Percentiles rank a stretch among this genome's conserved stretches.
phyloP scores from a whole-genome alignment of 768 basidiomycete species.

The Termitomyces sp. region DNA sequence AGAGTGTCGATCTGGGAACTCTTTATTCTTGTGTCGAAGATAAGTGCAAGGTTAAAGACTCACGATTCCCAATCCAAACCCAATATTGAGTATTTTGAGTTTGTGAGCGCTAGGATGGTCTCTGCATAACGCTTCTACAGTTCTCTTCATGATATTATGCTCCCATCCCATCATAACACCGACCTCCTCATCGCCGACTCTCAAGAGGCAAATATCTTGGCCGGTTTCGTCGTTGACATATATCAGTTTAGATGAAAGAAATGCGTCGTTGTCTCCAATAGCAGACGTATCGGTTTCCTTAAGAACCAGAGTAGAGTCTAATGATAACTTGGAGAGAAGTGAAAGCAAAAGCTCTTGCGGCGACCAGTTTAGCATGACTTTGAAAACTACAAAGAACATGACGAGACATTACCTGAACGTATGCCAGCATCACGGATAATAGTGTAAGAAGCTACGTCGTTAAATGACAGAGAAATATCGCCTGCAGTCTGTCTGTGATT shows the following conservation, averaged over 20 bases:
- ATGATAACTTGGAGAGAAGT: constrained; percentile 42
- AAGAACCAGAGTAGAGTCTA: constrained; percentile 32
- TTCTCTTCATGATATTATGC: constrained; percentile 75
- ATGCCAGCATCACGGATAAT: constrained; percentile 90
- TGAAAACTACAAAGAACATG: constrained; percentile 1
- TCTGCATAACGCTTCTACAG: constrained; percentile 58
- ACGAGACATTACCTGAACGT: constrained; percentile 58
- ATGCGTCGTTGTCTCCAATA: constrained; percentile 57
- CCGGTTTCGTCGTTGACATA: constrained; percentile 67
- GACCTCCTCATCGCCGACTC: constrained; percentile 66
- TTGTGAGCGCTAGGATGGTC: constrained; percentile 42
- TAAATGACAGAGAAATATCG: constrained; percentile 85
- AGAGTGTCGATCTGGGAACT: constrained; percentile 67
- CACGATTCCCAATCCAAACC: constrained; percentile 92
- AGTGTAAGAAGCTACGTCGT: constrained; percentile 67
- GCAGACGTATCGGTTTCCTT: constrained; percentile 49
- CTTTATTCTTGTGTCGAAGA: background rate
- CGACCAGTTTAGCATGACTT: background rate
- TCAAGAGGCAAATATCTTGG: constrained; percentile 77
- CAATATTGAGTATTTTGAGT: constrained; percentile 79
- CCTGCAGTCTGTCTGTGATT: constrained; percentile 77
- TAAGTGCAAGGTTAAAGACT: constrained; percentile 19
- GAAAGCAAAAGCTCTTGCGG: constrained; percentile 63
- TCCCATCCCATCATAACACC: constrained; percentile 99
- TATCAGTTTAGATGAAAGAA: constrained; percentile 62